phyloP scores from a whole-genome alignment of 192 early-diverging fungal species.

The Thamnidium elegans region DNA sequence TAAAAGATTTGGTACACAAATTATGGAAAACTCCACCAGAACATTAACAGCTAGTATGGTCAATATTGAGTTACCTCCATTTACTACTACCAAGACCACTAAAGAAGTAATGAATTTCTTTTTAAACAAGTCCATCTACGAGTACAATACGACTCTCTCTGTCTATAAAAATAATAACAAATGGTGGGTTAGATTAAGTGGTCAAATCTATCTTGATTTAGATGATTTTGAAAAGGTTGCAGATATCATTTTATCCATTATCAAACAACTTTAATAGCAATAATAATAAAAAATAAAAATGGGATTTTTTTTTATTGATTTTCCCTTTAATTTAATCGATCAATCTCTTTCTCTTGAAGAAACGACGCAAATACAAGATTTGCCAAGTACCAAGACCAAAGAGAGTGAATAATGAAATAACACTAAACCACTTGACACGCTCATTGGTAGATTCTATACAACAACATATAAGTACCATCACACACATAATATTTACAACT shows the following conservation, averaged over 20 bases:
- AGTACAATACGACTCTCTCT: conserved; percentile 37
- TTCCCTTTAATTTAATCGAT: conserved; percentile 54
- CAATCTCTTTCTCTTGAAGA: conserved; percentile 89
- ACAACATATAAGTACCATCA: neutral
- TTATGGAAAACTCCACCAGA: conserved; percentile 47
- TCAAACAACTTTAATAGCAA: neutral
- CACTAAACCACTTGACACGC: conserved; percentile 79
- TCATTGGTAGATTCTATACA: conserved; percentile 82
- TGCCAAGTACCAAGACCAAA: conserved; percentile 74
- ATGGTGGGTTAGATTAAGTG: conserved; percentile 53
- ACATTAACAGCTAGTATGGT: conserved; percentile 52
- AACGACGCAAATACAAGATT: conserved; percentile 78
- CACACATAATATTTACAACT: neutral
- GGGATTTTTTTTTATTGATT: neutral
- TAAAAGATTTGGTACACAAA: conserved; percentile 53
- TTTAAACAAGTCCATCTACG: conserved; percentile 36
- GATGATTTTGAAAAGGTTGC: conserved; percentile 42
- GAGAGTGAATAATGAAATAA: conserved; percentile 70
- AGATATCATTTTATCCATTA: neutral
- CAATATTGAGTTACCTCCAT: conserved; percentile 53
- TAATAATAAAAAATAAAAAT: neutral
- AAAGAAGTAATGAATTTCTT: conserved; percentile 6
- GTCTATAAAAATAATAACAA: conserved; percentile 44
- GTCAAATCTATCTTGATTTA: conserved; percentile 54
- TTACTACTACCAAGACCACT: conserved; percentile 24